These are phyloP conservation scores for Starmera dryadoides DNA, from an alignment of 805 yeast species.

Conservation along the genomic window DNA sequence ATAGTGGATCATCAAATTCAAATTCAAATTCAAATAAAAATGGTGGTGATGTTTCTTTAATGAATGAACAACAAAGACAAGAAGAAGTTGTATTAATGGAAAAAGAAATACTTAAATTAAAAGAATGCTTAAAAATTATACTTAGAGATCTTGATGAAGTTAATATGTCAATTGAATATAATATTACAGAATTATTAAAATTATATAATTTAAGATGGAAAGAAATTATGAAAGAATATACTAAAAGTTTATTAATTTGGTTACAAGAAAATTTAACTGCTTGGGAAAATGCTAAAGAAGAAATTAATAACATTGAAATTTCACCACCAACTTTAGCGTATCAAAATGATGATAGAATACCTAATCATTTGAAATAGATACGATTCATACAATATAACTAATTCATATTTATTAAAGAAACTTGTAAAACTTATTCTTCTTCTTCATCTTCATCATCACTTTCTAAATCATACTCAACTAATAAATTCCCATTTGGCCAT, in stretches of 20 bases:
- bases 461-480: constrained; percentile 36
- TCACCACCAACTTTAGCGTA: not conserved
- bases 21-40: no score
- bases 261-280: constrained; percentile 28
- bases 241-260: constrained; percentile 28
- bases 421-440: constrained; percentile 2
- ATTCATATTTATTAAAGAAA: not conserved
- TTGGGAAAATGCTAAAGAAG: constrained; percentile 30
- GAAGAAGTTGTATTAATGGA: constrained; percentile 27
- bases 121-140: constrained; percentile 30
- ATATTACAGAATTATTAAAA: constrained; percentile 19
- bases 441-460: constrained; percentile 23
- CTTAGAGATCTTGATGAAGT: constrained; percentile 29
- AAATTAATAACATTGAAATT: constrained; percentile 11
- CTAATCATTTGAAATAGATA: not conserved
- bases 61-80: constrained; percentile 29
- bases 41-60: constrained; percentile 14
- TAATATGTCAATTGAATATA: constrained; percentile 23
- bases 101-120: constrained; percentile 29
- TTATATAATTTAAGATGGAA: constrained; percentile 23
- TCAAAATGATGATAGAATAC: not conserved
- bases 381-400: not conserved
- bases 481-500: constrained; percentile 68
- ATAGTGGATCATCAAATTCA: not conserved
- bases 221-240: constrained; percentile 21